Conservation (phyloP, 1,284 basidiomycete species). For the Polyporus tsugae region DNA sequence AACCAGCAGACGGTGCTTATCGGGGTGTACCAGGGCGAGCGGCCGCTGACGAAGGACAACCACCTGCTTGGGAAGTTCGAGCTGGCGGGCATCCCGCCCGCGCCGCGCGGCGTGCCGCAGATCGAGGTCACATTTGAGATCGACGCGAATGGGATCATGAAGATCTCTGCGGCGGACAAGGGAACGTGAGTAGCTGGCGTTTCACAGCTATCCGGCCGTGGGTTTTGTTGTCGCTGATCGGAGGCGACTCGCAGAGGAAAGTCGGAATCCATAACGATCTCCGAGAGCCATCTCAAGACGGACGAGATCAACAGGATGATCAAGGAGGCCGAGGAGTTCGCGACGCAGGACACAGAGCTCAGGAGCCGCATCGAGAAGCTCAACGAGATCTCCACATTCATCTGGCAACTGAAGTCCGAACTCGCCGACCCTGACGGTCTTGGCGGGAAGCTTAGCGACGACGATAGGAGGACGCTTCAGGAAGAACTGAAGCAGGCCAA, state of each 20-base stretch:
- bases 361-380: slow-evolving; percentile 91
- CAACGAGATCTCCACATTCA: slow-evolving; percentile 79
- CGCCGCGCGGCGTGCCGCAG: slow-evolving; percentile 94
- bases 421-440: slow-evolving; percentile 88
- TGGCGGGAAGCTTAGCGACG: slow-evolving; percentile 86
- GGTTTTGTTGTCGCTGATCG: not conserved
- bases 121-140: slow-evolving; percentile 96
- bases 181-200: slow-evolving; percentile 72
- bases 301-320: slow-evolving; percentile 95
- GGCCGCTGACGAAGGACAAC: slow-evolving; percentile 97
- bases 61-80: slow-evolving; percentile 98
- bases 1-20: slow-evolving; percentile 93
- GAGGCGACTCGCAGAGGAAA: slow-evolving; percentile 62
- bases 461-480: slow-evolving; percentile 90
- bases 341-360: slow-evolving; percentile 84
- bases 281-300: slow-evolving; percentile 82
- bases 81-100: slow-evolving; percentile 90
- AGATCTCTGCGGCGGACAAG: slow-evolving; percentile 89
- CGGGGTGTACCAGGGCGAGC: slow-evolving; percentile 94
- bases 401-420: slow-evolving; percentile 88
- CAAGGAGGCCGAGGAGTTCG: slow-evolving; percentile 88
- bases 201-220: not conserved
- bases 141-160: slow-evolving; percentile 93
- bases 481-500: slow-evolving; percentile 87
- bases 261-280: slow-evolving; percentile 90